phyloP scores from a whole-genome alignment of 148 eudicot species.

The Gaultheria prostrata region DNA sequence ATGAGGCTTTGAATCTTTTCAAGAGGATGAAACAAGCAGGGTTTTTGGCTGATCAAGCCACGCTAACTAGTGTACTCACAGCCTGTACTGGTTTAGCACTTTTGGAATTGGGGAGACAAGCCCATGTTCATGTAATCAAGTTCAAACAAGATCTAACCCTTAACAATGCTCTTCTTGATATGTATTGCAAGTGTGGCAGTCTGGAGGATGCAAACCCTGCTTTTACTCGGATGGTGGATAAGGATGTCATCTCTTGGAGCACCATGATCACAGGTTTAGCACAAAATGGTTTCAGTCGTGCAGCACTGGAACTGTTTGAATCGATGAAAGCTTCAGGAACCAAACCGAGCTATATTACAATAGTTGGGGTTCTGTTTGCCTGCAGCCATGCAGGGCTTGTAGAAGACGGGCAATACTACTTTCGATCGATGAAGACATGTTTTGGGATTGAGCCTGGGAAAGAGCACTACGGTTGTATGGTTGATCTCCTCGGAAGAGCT shows the following conservation, averaged over 20 bases:
- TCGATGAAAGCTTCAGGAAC: constrained; percentile 14
- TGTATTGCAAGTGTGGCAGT: constrained; percentile 21
- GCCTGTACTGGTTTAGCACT: constrained; percentile 15
- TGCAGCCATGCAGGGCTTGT: constrained; percentile 20
- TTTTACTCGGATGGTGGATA: constrained; percentile 13
- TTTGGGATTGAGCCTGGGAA: constrained; percentile 15
- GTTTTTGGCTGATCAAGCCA: constrained; percentile 11
- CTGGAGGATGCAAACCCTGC: constrained; percentile 8
- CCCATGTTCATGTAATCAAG: constrained; percentile 17
- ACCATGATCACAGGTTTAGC: constrained; percentile 21
- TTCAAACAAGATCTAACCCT: constrained; percentile 16
- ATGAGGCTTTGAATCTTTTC: constrained; percentile 11
- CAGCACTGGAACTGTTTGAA: constrained; percentile 13
- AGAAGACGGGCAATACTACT: constrained; percentile 15
- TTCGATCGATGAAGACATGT: constrained; percentile 8
- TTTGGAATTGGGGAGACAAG: constrained; percentile 17
- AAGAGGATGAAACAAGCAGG: constrained; percentile 19
- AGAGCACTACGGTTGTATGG: constrained; percentile 21
- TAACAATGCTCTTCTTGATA: constrained; percentile 18
- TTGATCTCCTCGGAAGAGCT: constrained; percentile 18
- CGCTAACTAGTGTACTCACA: constrained; percentile 8
- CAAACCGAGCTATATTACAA: constrained; percentile 18
- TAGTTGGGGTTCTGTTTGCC: constrained; percentile 17
- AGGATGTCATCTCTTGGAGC: constrained; percentile 21
- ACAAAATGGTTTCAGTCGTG: constrained; percentile 10